These are phyloP conservation scores for Lignosus rhinocerotis DNA, from an alignment of 1,284 basidiomycete genomes.

Conservation along the genomic window DNA sequence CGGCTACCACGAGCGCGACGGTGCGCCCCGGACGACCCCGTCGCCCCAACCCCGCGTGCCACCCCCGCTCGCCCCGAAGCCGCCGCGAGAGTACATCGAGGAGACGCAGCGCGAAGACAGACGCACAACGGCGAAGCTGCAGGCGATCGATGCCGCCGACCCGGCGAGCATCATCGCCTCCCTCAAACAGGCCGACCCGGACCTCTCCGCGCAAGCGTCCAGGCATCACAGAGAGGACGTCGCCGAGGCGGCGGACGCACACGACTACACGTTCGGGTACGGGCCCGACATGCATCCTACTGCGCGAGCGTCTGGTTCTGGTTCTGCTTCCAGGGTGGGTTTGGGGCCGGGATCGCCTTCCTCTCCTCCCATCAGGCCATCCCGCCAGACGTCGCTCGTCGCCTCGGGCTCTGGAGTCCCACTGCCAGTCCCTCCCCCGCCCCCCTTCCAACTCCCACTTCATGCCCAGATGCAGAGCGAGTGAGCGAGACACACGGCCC, in stretches of 20 bases:
- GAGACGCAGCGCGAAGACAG: constrained; percentile 74
- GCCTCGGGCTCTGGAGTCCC: too few relatives aligned
- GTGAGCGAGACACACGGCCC: not conserved
- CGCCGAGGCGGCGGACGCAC: constrained; percentile 3
- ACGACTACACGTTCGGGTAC: constrained; percentile 18
- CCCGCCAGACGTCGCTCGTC: too few relatives aligned
- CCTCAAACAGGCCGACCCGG: constrained; percentile 5
- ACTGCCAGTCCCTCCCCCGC: not conserved
- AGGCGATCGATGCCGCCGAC: constrained; percentile 29
- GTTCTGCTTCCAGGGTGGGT: not conserved
- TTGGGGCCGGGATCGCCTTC: not conserved
- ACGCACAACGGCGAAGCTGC: constrained; percentile 38
- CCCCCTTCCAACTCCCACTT: too few relatives aligned
- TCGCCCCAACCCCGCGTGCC: constrained; percentile 38
- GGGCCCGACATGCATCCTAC: constrained; percentile 5
- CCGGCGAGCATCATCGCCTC: constrained; percentile 2
- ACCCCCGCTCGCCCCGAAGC: constrained; percentile 70
- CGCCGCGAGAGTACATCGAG: constrained; percentile 73
- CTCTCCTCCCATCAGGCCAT: not conserved
- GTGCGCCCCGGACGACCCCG: not conserved
- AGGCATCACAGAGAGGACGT: not conserved
- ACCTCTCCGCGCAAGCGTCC: constrained; percentile 11
- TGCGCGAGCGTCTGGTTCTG: constrained; percentile 1
- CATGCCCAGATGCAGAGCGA: not conserved
- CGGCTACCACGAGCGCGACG: constrained; percentile 11